Base-by-base conservation (phyloP, 192 early-diverging fungal species). In the Coemansia sp. region DNA sequence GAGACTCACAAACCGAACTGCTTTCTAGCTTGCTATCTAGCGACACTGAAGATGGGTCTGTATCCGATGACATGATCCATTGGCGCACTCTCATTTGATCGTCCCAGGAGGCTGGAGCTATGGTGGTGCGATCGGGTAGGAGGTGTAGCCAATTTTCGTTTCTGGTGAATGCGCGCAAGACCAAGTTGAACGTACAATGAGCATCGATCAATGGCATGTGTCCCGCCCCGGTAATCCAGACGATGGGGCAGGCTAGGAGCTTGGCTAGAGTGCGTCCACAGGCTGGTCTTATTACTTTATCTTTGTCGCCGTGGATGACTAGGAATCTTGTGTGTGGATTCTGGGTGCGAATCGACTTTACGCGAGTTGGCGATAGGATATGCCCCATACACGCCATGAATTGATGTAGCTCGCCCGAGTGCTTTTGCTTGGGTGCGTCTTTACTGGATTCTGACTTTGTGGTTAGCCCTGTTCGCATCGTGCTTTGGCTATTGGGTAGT, bases 161-260 rank as follows among this genome's bases (percentile, higher is more conserved):
- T 18, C 70, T 21, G 2, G 70, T 74, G 33, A 76, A 73, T 0
- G 74, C 77, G 10, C 70, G 73, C 6, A 84, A 16, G 0, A 79
- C 36, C 10, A 73, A 57, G 46, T 84, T 84, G 46, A 84, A 84
- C 13, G 73, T 71, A 36, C 74, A 70, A 51, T 79, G 77, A 0
- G 73, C 67, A 31, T 84, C 82, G 3, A 84, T 79, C 31, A 65
- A 62, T 13, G 77, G 70, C 82, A 84, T 84, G 42, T 84, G 82
- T 0, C 82, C 82, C 18, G 77, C 66, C 6, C 62, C 51, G 1
- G 48, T 26, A 28, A 84, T 64, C 70, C 77, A 76, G 9, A 68
- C 60, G 0, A 84, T 46, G 1, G 82, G 74, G 33, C 82, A 79
- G 10, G 33, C 45, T 0, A 84, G 66, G 1, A 79, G 67, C 20